Conservation (phyloP, 495 filamentous ascomycete genomes). For the Penicillium paradoxum region DNA sequence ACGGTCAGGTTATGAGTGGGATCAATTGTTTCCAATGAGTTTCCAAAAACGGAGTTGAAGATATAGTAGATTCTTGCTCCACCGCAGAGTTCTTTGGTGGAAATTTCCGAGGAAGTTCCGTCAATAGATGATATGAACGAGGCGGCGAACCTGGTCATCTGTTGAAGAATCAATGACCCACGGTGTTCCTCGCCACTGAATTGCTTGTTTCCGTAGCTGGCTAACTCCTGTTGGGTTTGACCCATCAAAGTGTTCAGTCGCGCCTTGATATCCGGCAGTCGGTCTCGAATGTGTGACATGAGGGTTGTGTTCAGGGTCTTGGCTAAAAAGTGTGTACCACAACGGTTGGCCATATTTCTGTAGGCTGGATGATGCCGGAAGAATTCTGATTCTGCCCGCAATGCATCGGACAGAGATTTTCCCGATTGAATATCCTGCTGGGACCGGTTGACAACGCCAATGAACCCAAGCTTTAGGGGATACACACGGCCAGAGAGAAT, state of each 20-base stretch:
- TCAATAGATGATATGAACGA: constrained; percentile 99
- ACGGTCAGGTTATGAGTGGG: constrained; percentile 91
- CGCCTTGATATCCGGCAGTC: constrained; percentile 96
- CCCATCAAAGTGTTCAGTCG: constrained; percentile 97
- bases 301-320: constrained; percentile 93
- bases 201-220: constrained; percentile 96
- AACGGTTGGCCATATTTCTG: constrained; percentile 88
- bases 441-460: constrained; percentile 95
- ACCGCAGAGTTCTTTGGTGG: constrained; percentile 96
- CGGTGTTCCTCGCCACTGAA: constrained; percentile 97
- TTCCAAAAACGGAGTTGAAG: constrained; percentile 99
- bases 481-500: constrained; percentile 96
- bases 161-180: constrained; percentile 87
- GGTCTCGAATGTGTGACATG: constrained; percentile 94
- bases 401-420: constrained; percentile 82
- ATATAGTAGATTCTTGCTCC: constrained; percentile 99
- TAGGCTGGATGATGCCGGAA: constrained; percentile 97
- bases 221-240: constrained; percentile 97
- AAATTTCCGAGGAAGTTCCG: constrained; percentile 96
- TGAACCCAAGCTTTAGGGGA: constrained; percentile 94
- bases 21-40: constrained; percentile 92
- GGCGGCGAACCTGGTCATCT: constrained; percentile 97
- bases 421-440: constrained; percentile 98
- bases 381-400: constrained; percentile 89
- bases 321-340: constrained; percentile 91